These are phyloP conservation scores for Microbotryum intermedium DNA, from an alignment of 1,284 basidiomycete genomes.

Conservation along the genomic window DNA sequence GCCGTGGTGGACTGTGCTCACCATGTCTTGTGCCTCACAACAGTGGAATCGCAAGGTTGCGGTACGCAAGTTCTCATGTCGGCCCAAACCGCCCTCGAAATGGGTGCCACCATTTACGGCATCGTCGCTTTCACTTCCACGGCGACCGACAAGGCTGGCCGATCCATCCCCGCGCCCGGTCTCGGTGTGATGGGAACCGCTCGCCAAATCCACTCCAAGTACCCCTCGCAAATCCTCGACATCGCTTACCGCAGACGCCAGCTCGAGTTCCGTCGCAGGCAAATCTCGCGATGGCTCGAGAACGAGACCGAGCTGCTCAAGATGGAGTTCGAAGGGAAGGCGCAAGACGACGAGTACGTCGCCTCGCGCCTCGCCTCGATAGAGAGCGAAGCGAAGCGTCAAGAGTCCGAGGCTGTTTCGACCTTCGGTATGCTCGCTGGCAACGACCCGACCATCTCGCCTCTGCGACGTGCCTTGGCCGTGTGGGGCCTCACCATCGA, in stretches of 20 bases:
- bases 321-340: slow-evolving; percentile 58
- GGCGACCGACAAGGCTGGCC: slow-evolving; percentile 51
- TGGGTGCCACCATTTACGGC: slow-evolving; percentile 77
- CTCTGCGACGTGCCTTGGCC: slow-evolving; percentile 86
- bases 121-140: slow-evolving; percentile 92
- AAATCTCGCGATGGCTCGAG: slow-evolving; percentile 85
- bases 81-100: slow-evolving; percentile 87
- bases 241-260: slow-evolving; percentile 81
- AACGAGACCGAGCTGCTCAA: slow-evolving; percentile 78
- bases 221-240: slow-evolving; percentile 64
- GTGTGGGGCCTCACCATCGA: slow-evolving; percentile 92
- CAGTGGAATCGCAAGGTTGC: slow-evolving; percentile 87
- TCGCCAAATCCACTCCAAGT: slow-evolving; percentile 60
- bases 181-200: slow-evolving; percentile 67
- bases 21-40: background rate
- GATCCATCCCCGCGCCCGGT: slow-evolving; percentile 55
- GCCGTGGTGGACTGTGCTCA: slow-evolving; percentile 10
- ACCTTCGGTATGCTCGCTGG: slow-evolving; percentile 87
- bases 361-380: slow-evolving; percentile 69
- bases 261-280: slow-evolving; percentile 81
- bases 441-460: slow-evolving; percentile 70
- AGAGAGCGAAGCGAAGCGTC: slow-evolving; percentile 76
- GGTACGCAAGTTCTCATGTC: slow-evolving; percentile 96
- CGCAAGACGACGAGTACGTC: slow-evolving; percentile 40
- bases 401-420: slow-evolving; percentile 80